These are phyloP conservation scores for Cryoendolithus antarcticus DNA, from an alignment of 2,329 filamentous ascomycete species.

Conservation along the genomic window DNA sequence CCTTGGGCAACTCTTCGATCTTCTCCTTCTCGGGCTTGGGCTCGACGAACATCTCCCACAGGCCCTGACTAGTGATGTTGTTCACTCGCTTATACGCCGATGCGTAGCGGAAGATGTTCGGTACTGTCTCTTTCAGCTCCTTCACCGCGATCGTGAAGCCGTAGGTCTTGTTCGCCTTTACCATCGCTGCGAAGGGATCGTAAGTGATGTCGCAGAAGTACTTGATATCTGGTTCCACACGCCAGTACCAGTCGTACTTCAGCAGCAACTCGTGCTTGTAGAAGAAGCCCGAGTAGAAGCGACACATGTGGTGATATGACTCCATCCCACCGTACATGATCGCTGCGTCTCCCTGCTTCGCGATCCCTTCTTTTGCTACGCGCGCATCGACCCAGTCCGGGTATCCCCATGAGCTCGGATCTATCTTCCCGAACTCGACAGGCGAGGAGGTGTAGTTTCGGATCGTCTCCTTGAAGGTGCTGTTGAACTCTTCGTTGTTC, in stretches of 20 bases:
- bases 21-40: constrained; percentile 51
- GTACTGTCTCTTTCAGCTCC: constrained; percentile 91
- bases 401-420: constrained; percentile 84
- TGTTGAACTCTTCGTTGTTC: constrained; percentile 94
- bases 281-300: constrained; percentile 99
- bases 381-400: constrained; percentile 93
- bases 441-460: constrained; percentile 75
- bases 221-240: constrained; percentile 96
- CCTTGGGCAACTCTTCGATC: constrained; percentile 29
- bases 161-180: constrained; percentile 88
- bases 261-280: constrained; percentile 90
- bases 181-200: constrained; percentile 94
- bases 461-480: constrained; percentile 79
- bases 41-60: constrained; percentile 99
- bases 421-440: constrained; percentile 91
- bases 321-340: constrained; percentile 99
- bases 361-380: constrained; percentile 88
- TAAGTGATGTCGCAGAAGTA: constrained; percentile 99
- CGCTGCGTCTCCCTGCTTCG: constrained; percentile 88
- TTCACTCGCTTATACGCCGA: constrained; percentile 91
- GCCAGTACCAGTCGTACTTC: constrained; percentile 99
- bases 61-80: constrained; percentile 76
- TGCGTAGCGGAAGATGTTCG: constrained; percentile 98
- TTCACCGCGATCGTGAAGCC: constrained; percentile 98
- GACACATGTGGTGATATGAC: constrained; percentile 98